Base-by-base conservation (phyloP, 148 eudicot genomes). In the Vaccinium macrocarpon region DNA sequence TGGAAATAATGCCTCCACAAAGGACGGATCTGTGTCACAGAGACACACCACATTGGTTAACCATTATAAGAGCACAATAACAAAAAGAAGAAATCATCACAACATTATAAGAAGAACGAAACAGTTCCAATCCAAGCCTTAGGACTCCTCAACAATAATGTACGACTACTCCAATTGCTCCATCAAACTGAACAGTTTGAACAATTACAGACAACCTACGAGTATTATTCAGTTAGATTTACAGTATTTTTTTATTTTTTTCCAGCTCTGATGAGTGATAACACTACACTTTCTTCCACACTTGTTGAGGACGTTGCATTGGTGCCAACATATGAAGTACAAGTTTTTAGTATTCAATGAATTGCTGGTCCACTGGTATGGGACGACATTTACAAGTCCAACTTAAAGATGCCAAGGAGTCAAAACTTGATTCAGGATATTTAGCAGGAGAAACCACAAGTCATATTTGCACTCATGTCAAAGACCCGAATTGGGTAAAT, bases 1-100 rank as follows among this genome's bases (percentile, higher is more conserved):
- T 90, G 92, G 88, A 90, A 90, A 84, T 90, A 90, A 56, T 88
- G 90, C 88, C 92, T 90, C 92, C 92, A 90, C 88, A 90, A 77
- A 57, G 92, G 91, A 78, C 92, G 92, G 83, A 90, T 90, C 92
- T 90, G 83, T 42, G 55, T 29, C 68, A 61, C 3, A 68, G 18
- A 70, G 7, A 85, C 66, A 85, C 66, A 80, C 13, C 48, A 57
- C 25, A 38, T 35, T 68, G 32, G n/a, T 75, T 19, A 35, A 27
- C 7, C 79, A 18, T 48, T 55, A 56, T 3, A 79, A 15, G 74
- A 62, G 10, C 55, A 72, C 25, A 55, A 21, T 68, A 50, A 42
- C 32, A 35, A n/a, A 53, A 70, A 11, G 25, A 51, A 23, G 53
- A 46, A 72, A 1, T 57, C 48, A 80, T 27, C 38, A 46, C 19